Conservation (phyloP, 1,284 basidiomycete genomes). For the Trichosporon faecale region DNA sequence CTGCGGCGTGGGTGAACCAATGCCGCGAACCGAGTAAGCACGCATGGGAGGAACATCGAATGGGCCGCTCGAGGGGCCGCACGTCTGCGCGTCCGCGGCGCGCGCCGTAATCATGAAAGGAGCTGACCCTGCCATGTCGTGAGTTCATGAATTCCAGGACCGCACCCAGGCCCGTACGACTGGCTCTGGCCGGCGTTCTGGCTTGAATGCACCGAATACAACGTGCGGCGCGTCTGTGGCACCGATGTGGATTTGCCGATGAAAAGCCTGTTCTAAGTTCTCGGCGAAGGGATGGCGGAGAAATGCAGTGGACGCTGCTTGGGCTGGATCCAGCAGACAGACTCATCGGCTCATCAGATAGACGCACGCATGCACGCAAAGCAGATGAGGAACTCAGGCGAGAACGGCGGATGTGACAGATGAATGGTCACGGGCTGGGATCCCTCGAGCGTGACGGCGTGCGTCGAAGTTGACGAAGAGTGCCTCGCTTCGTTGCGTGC, state of each 20-base stretch:
- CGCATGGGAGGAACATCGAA: too few species aligned
- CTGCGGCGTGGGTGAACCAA: too few species aligned
- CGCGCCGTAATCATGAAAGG: not conserved
- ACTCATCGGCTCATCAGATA: not conserved
- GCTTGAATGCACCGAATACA: not conserved
- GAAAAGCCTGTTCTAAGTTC: not conserved
- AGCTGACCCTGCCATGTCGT: not conserved
- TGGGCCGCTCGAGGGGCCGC: too few species aligned
- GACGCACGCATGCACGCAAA: too few species aligned
- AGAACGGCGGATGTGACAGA: not conserved
- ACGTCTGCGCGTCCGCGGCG: not conserved
- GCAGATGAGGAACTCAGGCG: not conserved
- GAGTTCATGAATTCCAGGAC: not conserved
- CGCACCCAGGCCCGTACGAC: not conserved
- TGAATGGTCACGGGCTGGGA: not conserved
- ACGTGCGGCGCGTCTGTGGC: too few species aligned
- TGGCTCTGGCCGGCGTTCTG: too few species aligned
- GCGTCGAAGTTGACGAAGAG: not conserved
- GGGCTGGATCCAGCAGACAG: not conserved
- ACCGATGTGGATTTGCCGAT: not conserved
- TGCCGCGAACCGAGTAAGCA: not conserved
- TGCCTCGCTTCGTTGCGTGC: not conserved
- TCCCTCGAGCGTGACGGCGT: not conserved
- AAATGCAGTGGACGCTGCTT: not conserved
- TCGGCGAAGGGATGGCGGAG: not conserved